Evolutionary conservation across 2,329 filamentous ascomycete species (phyloP).

Genomic region (Hypoxylon sp.): DNA sequence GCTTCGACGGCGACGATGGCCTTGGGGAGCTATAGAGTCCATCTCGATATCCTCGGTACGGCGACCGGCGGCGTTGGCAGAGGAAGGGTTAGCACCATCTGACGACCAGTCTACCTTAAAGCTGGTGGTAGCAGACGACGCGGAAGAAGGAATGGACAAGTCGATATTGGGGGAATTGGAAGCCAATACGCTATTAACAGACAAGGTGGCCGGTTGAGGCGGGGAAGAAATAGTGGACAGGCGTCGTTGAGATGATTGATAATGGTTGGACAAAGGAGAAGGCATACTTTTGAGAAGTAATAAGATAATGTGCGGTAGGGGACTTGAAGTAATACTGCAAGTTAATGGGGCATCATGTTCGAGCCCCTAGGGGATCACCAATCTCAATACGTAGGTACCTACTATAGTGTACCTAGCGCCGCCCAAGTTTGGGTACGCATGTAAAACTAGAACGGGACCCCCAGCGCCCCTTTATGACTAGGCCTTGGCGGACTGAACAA

Average conservation of each 20-base stretch:
- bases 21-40: constrained; percentile 64
- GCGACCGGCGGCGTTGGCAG: constrained; percentile 47
- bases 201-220: constrained; percentile 36
- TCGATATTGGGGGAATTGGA: constrained; percentile 48
- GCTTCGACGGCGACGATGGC: constrained; percentile 70
- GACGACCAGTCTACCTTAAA: constrained; percentile 54
- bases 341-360: constrained; percentile 39
- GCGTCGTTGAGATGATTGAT: constrained; percentile 41
- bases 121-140: constrained; percentile 55
- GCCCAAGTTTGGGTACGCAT: constrained; percentile 28
- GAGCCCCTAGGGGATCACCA: constrained; percentile 29
- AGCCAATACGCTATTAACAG: constrained; percentile 47
- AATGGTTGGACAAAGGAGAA: constrained; percentile 52
- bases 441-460: constrained; percentile 28
- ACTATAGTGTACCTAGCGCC: constrained; percentile 23
- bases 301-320: constrained; percentile 24
- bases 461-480: constrained; percentile 17
- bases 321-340: constrained; percentile 35
- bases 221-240: constrained; percentile 38
- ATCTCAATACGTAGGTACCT: constrained; percentile 21
- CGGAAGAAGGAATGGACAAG: constrained; percentile 52
- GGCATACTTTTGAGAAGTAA: constrained; percentile 47
- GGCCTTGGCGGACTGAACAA: constrained; percentile 30
- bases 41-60: constrained; percentile 67
- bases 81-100: constrained; percentile 49